Base-by-base conservation (phyloP, 352 stramenopile species). In the Phytopythium cucurbitacearum region DNA sequence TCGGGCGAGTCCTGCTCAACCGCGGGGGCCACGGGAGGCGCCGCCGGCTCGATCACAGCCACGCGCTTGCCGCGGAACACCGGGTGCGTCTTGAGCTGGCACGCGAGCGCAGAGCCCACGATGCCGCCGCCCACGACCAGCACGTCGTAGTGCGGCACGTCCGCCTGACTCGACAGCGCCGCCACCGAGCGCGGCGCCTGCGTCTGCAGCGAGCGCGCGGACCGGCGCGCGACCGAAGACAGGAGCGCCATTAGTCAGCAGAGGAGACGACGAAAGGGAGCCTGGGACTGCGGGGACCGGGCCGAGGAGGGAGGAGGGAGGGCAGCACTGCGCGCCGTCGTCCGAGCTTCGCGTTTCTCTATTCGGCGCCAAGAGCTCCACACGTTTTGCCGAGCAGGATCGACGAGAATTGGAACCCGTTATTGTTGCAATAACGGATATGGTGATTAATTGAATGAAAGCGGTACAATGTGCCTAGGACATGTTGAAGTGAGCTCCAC, bases 91-190 rank as follows among this genome's bases (percentile, higher is more conserved):
- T 91, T 89, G 60, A 96, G 68, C 62, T 87, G 71, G 55, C 84
- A 93, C 40, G 86, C 86, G 38, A 94, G 60, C 51, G 84, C 73
- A 16, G 76, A 89, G 51, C 86, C 86, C 48, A 94, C 80, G 48
- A 96, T 82, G 57, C 86, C 86, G 50, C 84, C 86, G 45, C 86
- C 86, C 21, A 94, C 82, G 45, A 96, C 73, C 21, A 94, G 55
- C 34, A 94, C 84, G 53, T 96, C 86, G 56, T 83, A 91, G 64
- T 77, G 80, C 50, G 65, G 57, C 32, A 75, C 65, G 33, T 73
- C 59, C 32, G 69, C 47, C 35, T 73, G 64, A 33, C 60, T 68
- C 10, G 49, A 56, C 39, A 66, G 40, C 0, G 54, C 47, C 9
- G 59, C 56, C 33, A 57, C 50, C 2, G 64, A 65, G 1, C 59